Evolutionary conservation across 768 basidiomycete genomes (phyloP).

Genomic region (Collybia sp.): DNA sequence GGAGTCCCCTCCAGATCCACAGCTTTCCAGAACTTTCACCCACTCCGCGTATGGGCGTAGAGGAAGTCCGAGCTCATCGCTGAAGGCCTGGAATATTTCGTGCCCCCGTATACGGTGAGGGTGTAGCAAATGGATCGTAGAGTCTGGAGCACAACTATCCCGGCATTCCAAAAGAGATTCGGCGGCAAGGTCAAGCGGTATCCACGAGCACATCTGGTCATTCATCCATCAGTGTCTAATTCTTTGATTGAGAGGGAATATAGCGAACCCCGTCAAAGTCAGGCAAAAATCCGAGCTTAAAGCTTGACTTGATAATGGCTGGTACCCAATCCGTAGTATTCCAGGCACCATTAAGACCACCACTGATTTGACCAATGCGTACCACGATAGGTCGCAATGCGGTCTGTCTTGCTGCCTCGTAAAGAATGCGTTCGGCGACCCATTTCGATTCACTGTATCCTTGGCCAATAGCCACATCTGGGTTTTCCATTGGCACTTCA

Average conservation of each 20-base stretch:
- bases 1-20: background rate
- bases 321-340: constrained; percentile 31
- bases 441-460: background rate
- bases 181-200: constrained; percentile 19
- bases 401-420: constrained; percentile 8
- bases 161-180: constrained; percentile 10
- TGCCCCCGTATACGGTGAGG: too few relatives aligned
- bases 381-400: constrained; percentile 13
- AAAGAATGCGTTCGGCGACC: background rate
- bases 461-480: background rate
- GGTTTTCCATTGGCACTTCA: background rate
- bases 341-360: constrained; percentile 31
- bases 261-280: constrained; percentile 21
- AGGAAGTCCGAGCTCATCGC: constrained; percentile 14
- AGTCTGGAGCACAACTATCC: too few relatives aligned
- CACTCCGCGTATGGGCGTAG: constrained; percentile 20
- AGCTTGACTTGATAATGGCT: constrained; percentile 27
- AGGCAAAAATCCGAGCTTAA: constrained; percentile 22
- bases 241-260: background rate
- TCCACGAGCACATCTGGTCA: constrained; percentile 9
- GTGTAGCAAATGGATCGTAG: too few relatives aligned
- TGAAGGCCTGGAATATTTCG: background rate
- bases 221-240: background rate
- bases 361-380: constrained; percentile 33
- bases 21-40: constrained; percentile 9